Conservation (phyloP, 306 rosid species). For the Vicia villosa region DNA sequence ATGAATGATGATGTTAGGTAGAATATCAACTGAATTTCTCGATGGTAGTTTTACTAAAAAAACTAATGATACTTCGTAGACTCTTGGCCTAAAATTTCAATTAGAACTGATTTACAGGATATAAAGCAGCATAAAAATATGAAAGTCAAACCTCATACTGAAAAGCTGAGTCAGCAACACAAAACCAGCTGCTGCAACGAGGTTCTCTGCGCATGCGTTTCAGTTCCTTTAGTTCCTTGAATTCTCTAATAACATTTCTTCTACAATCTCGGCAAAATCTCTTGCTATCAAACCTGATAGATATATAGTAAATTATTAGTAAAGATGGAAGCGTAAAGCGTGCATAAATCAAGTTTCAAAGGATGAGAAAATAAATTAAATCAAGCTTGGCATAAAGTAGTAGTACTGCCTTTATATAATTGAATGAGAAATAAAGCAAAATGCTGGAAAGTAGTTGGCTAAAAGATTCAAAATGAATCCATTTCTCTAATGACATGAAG, state of each 20-base stretch:
- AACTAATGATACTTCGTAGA: slow-evolving; percentile 9
- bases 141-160: slow-evolving; percentile 84
- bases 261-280: slow-evolving; percentile 99
- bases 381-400: slow-evolving; percentile 13
- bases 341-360: slow-evolving; percentile 18
- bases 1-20: slow-evolving; percentile 15
- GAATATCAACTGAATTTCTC: slow-evolving; percentile 22
- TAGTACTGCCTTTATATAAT: slow-evolving; percentile 19
- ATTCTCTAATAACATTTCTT: slow-evolving; percentile 96
- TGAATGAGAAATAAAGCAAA: slow-evolving; percentile 28
- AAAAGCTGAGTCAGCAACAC: slow-evolving; percentile 93
- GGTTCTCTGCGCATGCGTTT: slow-evolving; percentile 95
- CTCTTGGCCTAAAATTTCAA: slow-evolving; percentile 35
- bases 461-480: neutral
- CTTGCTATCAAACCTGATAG: slow-evolving; percentile 97
- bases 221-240: slow-evolving; percentile 96
- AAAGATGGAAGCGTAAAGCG: slow-evolving; percentile 28
- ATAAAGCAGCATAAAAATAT: slow-evolving; percentile 36
- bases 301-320: slow-evolving; percentile 40
- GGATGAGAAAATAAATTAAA: slow-evolving; percentile 32
- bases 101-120: slow-evolving; percentile 31
- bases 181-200: slow-evolving; percentile 97
- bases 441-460: neutral
- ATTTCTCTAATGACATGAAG: slow-evolving; percentile 23
- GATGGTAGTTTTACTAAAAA: slow-evolving; percentile 27